Evolutionary conservation across 164 flowering plant species (phyloP).

Genomic region (Saururus chinensis): DNA sequence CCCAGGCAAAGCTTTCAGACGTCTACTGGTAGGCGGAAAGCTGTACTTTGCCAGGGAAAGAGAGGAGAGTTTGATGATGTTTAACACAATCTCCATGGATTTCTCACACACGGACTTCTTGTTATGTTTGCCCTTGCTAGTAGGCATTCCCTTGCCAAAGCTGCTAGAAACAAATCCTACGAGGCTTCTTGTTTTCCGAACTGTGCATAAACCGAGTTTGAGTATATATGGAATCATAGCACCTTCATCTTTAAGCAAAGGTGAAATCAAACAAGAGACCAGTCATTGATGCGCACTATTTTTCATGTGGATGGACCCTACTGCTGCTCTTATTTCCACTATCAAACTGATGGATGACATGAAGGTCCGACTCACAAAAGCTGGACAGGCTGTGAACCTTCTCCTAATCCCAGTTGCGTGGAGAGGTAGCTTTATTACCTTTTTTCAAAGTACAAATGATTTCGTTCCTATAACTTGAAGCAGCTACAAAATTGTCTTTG

Average conservation of each 20-base stretch:
- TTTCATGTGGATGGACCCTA: not conserved
- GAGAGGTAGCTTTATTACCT: not conserved
- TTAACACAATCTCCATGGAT: constrained; percentile 1
- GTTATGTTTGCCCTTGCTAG: not conserved
- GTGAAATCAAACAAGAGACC: not conserved
- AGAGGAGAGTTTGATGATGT: not conserved
- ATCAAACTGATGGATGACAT: not conserved
- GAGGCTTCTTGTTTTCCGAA: not conserved
- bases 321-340: not conserved
- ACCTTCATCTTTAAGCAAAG: not conserved
- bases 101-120: not conserved
- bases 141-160: not conserved
- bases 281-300: not conserved
- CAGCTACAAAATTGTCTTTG: not conserved
- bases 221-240: not conserved
- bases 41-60: not conserved
- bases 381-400: not conserved
- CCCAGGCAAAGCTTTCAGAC: not conserved
- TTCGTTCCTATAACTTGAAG: not conserved
- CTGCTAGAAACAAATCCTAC: not conserved
- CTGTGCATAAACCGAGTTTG: not conserved
- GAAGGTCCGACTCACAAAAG: not conserved
- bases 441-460: not conserved
- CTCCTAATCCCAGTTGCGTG: not conserved
- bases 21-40: not conserved